Evolutionary conservation across 2,329 filamentous ascomycete genomes (phyloP), one percentile per base, ranked within the genome.

Genomic region (Curvularia sp.): DNA sequence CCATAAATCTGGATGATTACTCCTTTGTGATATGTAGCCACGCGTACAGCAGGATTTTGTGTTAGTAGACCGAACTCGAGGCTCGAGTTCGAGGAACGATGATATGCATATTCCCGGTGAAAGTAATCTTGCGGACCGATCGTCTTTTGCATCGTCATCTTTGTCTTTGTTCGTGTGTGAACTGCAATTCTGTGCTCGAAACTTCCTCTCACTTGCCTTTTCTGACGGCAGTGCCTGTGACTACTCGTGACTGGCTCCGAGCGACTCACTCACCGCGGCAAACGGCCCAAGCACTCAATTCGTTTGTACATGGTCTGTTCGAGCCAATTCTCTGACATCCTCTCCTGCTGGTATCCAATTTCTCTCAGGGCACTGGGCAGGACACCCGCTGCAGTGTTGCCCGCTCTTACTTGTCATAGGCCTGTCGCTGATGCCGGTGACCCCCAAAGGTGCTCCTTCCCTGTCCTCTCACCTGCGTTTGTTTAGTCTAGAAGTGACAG

Each of bases 1-100:
- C 48, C 15, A 33, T 33, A 26, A 5, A 18, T 10, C 1, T 22
- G 10, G 38, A 48, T 31, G 49, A 39, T n/a, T 22, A 48, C 41
- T 53, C 33, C 30, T 22, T 46, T 39, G n/a, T 31, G 41, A 44
- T 24, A 55, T 35, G 39, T 58, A 49, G 51, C 33, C 52, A 55
- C 41, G 52, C 56, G 56, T 18, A 58, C 28, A 12, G 33, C 47
- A 51, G 42, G 39, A 35, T 33, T 47, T 26, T 55, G 52, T 55
- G 41, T 24, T 35, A 47, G 26, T 35, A 54, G n/a, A 24, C 3
- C 31, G 42, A 15, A 31, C 43, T 53, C 22, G 43, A 57, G 46
- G 1, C 41, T 5, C 6, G 0, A 22, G 22, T 42, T 31, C 24
- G 20, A 51, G n/a, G 28, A 47, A 46, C 20, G n/a, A 55, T 42